Evolutionary conservation across 148 eudicot species (phyloP).

Genomic region (Spergularia bocconei): DNA sequence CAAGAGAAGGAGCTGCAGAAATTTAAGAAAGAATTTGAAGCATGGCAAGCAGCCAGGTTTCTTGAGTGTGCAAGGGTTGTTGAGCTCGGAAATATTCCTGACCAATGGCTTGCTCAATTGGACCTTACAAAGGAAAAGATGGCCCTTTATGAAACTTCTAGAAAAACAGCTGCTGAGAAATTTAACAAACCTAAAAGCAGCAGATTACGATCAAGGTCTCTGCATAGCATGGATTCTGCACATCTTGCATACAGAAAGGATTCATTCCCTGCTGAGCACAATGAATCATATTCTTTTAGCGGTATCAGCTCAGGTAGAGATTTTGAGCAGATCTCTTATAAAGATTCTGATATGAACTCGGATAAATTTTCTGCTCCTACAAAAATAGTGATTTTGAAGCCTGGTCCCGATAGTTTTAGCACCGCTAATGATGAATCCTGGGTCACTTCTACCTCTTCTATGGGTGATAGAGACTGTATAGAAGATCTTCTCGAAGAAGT

Average conservation of each 20-base stretch:
- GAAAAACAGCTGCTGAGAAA: conserved; percentile 31
- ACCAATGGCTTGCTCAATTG: conserved; percentile 76
- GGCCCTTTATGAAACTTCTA: conserved; percentile 50
- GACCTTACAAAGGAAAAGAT: conserved; percentile 80
- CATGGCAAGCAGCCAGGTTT: conserved; percentile 90
- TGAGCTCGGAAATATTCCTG: conserved; percentile 54
- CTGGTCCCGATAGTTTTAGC: conserved; percentile 62
- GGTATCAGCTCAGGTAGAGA: conserved; percentile 41
- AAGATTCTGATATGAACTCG: conserved; percentile 29
- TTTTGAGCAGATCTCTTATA: conserved; percentile 34
- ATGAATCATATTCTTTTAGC: conserved; percentile 40
- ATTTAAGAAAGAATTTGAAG: conserved; percentile 95
- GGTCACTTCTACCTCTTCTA: conserved; percentile 61
- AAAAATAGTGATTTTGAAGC: conserved; percentile 79
- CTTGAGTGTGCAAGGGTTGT: conserved; percentile 74
- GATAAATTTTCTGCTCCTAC: conserved; percentile 47
- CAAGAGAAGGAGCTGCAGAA: conserved; percentile 97
- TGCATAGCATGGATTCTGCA: conserved; percentile 26
- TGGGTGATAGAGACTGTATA: conserved; percentile 69
- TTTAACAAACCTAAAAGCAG: conserved; percentile 29
- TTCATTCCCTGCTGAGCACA: conserved; percentile 29
- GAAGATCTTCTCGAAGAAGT: conserved; percentile 98
- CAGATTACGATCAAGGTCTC: conserved; percentile 28
- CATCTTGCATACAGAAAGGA: conserved; percentile 26
- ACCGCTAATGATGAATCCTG: conserved; percentile 61